Evolutionary conservation across 768 basidiomycete species (phyloP), one percentile per base, ranked within the genome.

Genomic region (Naganishia antarctica): DNA sequence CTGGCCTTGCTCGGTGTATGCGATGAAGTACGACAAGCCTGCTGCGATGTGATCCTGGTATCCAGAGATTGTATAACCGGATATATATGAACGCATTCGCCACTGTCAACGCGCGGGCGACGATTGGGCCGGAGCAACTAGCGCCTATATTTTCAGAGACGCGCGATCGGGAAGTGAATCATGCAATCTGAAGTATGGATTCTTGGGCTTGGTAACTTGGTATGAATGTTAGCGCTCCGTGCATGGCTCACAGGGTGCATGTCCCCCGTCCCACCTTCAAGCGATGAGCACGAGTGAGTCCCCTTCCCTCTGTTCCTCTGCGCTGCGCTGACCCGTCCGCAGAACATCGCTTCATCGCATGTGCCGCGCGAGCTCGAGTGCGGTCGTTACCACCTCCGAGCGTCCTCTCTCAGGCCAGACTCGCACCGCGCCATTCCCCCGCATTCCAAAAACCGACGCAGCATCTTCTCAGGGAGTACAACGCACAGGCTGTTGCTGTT

Each of bases 221-320:
- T 7, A 7, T 7, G 34, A 7, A 37, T 7, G 34, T 37, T 37
- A 15, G 8, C 34, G 7, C 34, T 37, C 7, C 15, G 7, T 15
- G 8, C 15, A 37, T 37, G 15, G 8, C 34, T 7, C 15, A 37
- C 34, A n/a, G n/a, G n/a, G n/a, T n/a, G 11, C 43, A 57, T 57
- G 53, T 40, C 3, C 34, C 32, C 34, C 53, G 34, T 21, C 34
- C n/a, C 23, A 15, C 23, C 21, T 25, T 12, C n/a, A n/a, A 21
- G 53, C 53, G 53, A 57, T 57, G 53, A 57, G 53, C 34, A 57
- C 53, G 21, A 57, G 53, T 57, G 53, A 57, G 53, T 57, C 15
- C 9, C 6, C 21, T 23, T 21, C 37, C 32, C 2, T 23, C 23
- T 12, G 23, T 41, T 25, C 21, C 18, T 4, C 32, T 11, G 1